Evolutionary conservation across 2,329 filamentous ascomycete genomes (phyloP), one percentile per base, ranked within the genome.

Genomic region (Fusarium nygamai): DNA sequence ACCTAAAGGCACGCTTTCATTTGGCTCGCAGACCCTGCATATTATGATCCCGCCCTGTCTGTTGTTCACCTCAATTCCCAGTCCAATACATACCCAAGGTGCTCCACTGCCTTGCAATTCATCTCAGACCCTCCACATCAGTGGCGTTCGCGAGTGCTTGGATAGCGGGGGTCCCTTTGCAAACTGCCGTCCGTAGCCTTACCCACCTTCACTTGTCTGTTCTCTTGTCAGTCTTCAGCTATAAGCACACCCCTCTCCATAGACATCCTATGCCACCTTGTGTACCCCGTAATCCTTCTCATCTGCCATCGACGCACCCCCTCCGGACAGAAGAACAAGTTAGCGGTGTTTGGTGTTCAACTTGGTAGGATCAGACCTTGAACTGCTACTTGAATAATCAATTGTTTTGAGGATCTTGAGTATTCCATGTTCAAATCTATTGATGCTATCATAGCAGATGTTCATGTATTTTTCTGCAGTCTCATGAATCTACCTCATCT

Each of bases 181-280:
- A 76, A 80, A 80, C 76, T 80, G 78, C 78, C 78, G 78, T 78
- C 75, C 78, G 71, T 77, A 78, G 78, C 78, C 78, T 78, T 79
- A 77, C 72, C 77, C 74, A 78, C 78, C 66, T 72, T 61, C 71
- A 69, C 68, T 61, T 66, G 24, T 50, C 71, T 50, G 50, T 46
- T 24, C 57, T 62, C 34, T 70, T 70, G 63, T 63, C 58, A 46
- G 33, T 51, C 53, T 66, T 61, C 62, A 71, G 54, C 61, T 64
- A 54, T 48, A 62, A 65, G 50, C 61, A 65, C 76, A 67, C 76
- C 71, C 76, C 74, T 71, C 66, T 75, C 57, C 70, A 43, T 36
- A 43, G 59, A 54, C 43, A n/a, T 46, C 34, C 38, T 47, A 50
- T 51, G 34, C 54, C 66, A 54, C 38, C 72, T 71, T 70, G 63